Percentiles rank a stretch among this genome's conserved stretches.
These are phyloP conservation scores for Phytophthora aleatoria DNA, from an alignment of 352 stramenopile genomes.

Conservation along the genomic window DNA sequence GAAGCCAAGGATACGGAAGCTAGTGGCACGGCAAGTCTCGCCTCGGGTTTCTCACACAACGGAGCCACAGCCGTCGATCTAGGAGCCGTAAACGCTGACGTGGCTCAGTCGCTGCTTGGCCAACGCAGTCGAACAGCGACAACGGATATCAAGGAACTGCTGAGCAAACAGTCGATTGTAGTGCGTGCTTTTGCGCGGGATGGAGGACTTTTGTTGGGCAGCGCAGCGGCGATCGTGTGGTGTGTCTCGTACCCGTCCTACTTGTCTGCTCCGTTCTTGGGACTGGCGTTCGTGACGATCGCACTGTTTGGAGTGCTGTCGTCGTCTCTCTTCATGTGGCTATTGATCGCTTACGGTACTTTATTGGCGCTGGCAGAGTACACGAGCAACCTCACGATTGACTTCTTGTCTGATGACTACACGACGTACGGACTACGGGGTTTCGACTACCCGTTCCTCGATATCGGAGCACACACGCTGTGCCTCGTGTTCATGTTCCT, in stretches of 20 bases:
- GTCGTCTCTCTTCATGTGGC: constrained; percentile 53
- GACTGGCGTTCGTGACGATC: constrained; percentile 67
- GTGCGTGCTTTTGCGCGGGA: constrained; percentile 73
- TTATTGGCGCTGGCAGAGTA: constrained; percentile 66
- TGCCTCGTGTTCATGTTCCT: constrained; percentile 80
- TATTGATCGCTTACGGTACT: constrained; percentile 72
- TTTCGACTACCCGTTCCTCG: constrained; percentile 80
- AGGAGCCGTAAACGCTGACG: constrained; percentile 32
- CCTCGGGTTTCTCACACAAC: constrained; percentile 20
- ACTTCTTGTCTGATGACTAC: constrained; percentile 54
- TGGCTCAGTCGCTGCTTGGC: constrained; percentile 37
- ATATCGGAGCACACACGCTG: constrained; percentile 76
- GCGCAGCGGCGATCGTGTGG: constrained; percentile 71
- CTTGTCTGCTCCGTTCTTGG: constrained; percentile 63
- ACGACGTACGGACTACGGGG: constrained; percentile 60
- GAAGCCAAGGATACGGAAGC: constrained; percentile 17
- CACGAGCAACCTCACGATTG: constrained; percentile 65
- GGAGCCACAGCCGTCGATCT: constrained; percentile 28
- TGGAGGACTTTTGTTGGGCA: constrained; percentile 67
- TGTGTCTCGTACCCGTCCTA: constrained; percentile 88
- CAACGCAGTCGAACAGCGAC: constrained; percentile 30
- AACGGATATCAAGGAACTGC: constrained; percentile 51
- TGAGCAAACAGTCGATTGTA: constrained; percentile 68
- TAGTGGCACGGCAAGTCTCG: constrained; percentile 12
- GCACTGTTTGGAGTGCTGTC: constrained; percentile 65